Evolutionary conservation across 2,329 filamentous ascomycete species (phyloP).

Genomic region (Aspergillus sp.): DNA sequence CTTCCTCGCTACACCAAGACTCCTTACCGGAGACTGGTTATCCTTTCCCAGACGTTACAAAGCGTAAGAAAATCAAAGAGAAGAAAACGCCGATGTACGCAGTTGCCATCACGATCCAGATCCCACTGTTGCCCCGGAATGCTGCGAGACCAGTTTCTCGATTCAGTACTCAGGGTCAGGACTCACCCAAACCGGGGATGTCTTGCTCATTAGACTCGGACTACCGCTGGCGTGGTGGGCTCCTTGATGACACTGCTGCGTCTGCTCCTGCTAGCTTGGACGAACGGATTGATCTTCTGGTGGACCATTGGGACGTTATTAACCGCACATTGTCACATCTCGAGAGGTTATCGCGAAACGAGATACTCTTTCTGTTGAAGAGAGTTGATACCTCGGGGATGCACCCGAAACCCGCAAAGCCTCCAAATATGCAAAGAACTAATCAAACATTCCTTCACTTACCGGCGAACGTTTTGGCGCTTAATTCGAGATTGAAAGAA

Average conservation of each 20-base stretch:
- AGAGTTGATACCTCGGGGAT: slow-evolving; percentile 44
- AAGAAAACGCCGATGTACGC: slow-evolving; percentile 61
- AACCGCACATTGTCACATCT: slow-evolving; percentile 55
- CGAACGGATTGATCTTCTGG: slow-evolving; percentile 56
- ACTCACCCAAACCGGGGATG: slow-evolving; percentile 33
- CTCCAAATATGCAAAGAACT: slow-evolving; percentile 49
- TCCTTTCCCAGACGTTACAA: slow-evolving; percentile 39
- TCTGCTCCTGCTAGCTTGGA: slow-evolving; percentile 51
- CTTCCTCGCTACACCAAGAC: slow-evolving; percentile 33
- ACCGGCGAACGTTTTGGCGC: slow-evolving; percentile 48
- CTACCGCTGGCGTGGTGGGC: slow-evolving; percentile 36
- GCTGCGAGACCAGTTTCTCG: slow-evolving; percentile 36
- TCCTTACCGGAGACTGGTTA: slow-evolving; percentile 36
- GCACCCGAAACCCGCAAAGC: slow-evolving; percentile 45
- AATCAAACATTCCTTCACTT: slow-evolving; percentile 52
- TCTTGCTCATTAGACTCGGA: slow-evolving; percentile 45
- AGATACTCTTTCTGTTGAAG: slow-evolving; percentile 53
- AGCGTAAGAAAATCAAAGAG: slow-evolving; percentile 49
- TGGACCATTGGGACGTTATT: slow-evolving; percentile 61
- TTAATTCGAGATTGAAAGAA: slow-evolving; percentile 47
- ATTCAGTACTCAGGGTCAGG: slow-evolving; percentile 33
- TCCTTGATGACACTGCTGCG: slow-evolving; percentile 43
- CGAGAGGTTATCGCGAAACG: slow-evolving; percentile 52
- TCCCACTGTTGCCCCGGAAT: slow-evolving; percentile 45
- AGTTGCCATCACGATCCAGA: slow-evolving; percentile 57